Conservation (phyloP, 768 basidiomycete genomes). For the Lentinula boryana region DNA sequence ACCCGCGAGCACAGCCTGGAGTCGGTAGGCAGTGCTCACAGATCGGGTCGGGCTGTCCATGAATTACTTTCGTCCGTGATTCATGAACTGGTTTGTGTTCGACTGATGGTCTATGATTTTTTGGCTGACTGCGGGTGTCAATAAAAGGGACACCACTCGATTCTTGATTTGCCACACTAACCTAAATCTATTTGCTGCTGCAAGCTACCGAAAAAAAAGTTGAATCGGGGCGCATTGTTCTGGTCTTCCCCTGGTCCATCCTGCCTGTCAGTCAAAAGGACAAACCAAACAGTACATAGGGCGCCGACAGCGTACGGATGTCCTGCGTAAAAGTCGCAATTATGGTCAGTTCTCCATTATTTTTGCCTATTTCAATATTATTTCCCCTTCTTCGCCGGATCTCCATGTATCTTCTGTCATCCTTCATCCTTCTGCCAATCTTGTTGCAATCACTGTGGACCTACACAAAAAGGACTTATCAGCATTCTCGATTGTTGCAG, state of each 20-base stretch:
- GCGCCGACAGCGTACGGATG: slow-evolving; percentile 1
- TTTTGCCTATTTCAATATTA: neutral
- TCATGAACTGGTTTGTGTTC: slow-evolving; percentile 5
- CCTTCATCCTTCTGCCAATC: neutral
- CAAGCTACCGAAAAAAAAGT: neutral
- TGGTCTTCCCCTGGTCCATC: neutral
- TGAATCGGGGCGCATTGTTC: neutral
- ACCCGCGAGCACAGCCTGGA: neutral
- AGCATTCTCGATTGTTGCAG: neutral
- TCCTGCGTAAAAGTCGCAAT: slow-evolving; percentile 15
- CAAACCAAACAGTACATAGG: neutral
- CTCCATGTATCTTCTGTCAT: slow-evolving; percentile 2
- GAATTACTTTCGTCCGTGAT: neutral
- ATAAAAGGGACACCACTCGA: neutral
- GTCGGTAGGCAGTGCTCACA: neutral
- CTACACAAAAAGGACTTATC: slow-evolving; percentile 1
- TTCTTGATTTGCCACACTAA: neutral
- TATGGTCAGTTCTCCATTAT: slow-evolving; percentile 19
- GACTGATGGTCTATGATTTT: neutral
- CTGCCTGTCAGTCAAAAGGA: neutral
- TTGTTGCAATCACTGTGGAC: neutral
- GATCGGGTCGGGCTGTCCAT: neutral
- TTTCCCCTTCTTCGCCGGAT: neutral
- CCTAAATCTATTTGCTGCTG: neutral
- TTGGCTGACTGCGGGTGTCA: neutral